Evolutionary conservation across 1,284 basidiomycete genomes (phyloP).

Genomic region (Leccinum angustisporum): DNA sequence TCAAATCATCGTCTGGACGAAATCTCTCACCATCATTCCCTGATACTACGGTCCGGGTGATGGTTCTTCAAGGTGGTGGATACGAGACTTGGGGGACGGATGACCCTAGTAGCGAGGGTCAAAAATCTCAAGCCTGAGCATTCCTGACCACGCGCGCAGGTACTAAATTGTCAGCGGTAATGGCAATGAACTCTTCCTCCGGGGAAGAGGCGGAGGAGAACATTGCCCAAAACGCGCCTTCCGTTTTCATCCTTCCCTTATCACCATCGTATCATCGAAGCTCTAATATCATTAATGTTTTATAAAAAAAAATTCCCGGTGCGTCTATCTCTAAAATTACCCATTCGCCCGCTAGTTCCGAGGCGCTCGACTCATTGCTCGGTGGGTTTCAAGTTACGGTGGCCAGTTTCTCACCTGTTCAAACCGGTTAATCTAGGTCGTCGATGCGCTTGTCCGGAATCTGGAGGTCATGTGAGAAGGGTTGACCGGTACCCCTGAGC

Average conservation of each 20-base stretch:
- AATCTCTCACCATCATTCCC: neutral
- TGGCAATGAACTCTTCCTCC: neutral
- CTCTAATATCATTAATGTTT: neutral
- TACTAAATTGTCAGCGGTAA: neutral
- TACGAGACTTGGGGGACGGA: neutral
- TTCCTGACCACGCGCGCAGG: neutral
- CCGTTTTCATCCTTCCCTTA: neutral
- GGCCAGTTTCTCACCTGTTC: conserved; percentile 41
- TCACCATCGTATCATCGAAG: neutral
- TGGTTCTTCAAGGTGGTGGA: neutral
- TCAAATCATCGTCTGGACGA: neutral
- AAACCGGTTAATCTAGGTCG: conserved; percentile 14
- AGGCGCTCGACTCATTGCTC: neutral
- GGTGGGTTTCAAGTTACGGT: neutral
- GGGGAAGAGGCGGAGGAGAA: neutral
- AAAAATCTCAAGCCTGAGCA: neutral
- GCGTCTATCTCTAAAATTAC: neutral
- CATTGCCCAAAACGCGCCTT: neutral
- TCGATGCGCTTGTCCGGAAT: conserved; percentile 23
- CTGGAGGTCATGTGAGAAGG: neutral
- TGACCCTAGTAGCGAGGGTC: neutral
- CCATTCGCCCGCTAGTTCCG: neutral
- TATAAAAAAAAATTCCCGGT: neutral
- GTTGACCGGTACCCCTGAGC: neutral
- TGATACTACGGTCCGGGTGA: neutral